These are phyloP conservation scores for Durotheca rogersii DNA, from an alignment of 495 filamentous ascomycete species.

Conservation along the genomic window DNA sequence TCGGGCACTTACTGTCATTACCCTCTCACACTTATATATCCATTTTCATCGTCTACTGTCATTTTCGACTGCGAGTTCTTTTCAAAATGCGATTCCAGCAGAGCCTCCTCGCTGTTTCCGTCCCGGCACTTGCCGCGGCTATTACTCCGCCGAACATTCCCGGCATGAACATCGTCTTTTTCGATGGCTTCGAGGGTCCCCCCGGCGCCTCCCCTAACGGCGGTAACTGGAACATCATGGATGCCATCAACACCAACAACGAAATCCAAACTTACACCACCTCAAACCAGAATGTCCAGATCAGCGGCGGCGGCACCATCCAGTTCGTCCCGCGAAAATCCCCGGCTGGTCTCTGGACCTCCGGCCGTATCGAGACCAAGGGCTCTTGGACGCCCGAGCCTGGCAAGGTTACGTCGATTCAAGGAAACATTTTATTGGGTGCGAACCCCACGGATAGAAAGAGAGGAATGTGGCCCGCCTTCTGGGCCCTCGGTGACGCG, in stretches of 20 bases:
- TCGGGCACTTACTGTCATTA: constrained; percentile 20
- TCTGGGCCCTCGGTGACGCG: constrained; percentile 54
- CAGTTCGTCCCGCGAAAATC: constrained; percentile 48
- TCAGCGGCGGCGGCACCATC: constrained; percentile 48
- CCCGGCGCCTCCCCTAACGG: constrained; percentile 31
- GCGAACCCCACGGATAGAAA: constrained; percentile 31
- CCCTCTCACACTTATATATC: constrained; percentile 2
- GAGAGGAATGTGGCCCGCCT: constrained; percentile 56
- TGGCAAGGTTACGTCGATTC: constrained; percentile 43
- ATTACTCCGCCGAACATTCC: constrained; percentile 32
- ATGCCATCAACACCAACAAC: constrained; percentile 47
- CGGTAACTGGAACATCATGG: constrained; percentile 41
- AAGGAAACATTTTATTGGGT: constrained; percentile 47
- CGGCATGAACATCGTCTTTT: constrained; percentile 37
- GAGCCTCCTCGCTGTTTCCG: constrained; percentile 23
- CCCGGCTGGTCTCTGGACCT: constrained; percentile 47
- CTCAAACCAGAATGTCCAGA: constrained; percentile 46
- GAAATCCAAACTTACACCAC: constrained; percentile 46
- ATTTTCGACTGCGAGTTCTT: constrained; percentile 5
- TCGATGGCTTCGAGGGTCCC: constrained; percentile 34
- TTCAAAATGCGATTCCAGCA: constrained; percentile 37
- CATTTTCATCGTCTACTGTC: constrained; percentile 1
- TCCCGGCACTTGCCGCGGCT: constrained; percentile 28
- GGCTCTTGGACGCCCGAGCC: constrained; percentile 42
- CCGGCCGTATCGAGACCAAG: constrained; percentile 50